These are phyloP conservation scores for Zalerion maritima DNA, from an alignment of 495 filamentous ascomycete genomes.

Conservation along the genomic window DNA sequence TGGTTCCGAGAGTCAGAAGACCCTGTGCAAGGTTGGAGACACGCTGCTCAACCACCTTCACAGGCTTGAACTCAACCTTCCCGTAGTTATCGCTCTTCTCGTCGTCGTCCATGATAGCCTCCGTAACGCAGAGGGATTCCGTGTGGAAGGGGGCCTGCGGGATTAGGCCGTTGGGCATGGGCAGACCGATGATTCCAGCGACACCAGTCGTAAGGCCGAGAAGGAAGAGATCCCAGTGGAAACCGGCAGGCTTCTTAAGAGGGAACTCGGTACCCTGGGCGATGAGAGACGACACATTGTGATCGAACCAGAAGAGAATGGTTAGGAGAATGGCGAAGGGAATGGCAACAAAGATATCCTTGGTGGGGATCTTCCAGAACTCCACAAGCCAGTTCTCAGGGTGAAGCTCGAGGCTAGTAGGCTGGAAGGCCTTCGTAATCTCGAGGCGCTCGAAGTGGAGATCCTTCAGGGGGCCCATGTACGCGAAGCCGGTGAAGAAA, in stretches of 20 bases:
- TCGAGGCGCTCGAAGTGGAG: conserved; percentile 52
- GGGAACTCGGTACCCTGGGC: conserved; percentile 90
- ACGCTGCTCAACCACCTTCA: conserved; percentile 81
- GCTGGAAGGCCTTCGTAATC: conserved; percentile 65
- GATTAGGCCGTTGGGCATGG: conserved; percentile 84
- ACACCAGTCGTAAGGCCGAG: conserved; percentile 78
- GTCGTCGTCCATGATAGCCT: conserved; percentile 42
- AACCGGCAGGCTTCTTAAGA: conserved; percentile 78
- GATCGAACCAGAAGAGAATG: conserved; percentile 86
- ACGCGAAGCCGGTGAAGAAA: conserved; percentile 81
- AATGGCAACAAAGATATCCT: conserved; percentile 71
- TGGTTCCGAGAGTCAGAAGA: conserved; percentile 70
- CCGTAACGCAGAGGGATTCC: conserved; percentile 61
- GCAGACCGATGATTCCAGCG: conserved; percentile 72
- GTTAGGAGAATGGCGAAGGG: conserved; percentile 80
- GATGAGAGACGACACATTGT: conserved; percentile 78
- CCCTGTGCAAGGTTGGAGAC: conserved; percentile 77
- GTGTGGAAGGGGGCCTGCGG: conserved; percentile 94
- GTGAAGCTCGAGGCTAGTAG: conserved; percentile 60
- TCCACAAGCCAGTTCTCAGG: conserved; percentile 71
- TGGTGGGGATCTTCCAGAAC: conserved; percentile 72
- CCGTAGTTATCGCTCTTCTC: conserved; percentile 41
- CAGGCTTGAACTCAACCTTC: conserved; percentile 44
- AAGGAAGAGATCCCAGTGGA: conserved; percentile 93
- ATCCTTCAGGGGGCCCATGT: conserved; percentile 61